These are phyloP conservation scores for Colletotrichum destructivum DNA, from an alignment of 2,329 filamentous ascomycete genomes.

Conservation along the genomic window DNA sequence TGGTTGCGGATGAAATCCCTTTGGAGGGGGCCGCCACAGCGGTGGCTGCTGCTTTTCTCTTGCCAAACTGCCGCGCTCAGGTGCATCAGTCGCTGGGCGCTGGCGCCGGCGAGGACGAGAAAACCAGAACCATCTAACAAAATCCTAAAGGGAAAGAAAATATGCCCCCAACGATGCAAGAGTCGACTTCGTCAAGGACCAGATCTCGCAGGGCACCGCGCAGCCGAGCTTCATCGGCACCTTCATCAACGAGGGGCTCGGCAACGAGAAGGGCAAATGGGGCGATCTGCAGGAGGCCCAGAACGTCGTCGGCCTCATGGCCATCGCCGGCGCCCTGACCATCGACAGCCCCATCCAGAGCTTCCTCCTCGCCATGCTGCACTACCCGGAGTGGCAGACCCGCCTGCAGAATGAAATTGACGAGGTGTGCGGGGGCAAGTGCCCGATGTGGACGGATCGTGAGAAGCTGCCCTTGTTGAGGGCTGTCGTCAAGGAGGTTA, in stretches of 20 bases:
- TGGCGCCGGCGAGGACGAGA: no score
- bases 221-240: constrained; percentile 59
- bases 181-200: constrained; percentile 54
- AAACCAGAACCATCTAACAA: no score
- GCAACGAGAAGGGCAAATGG: constrained; percentile 48
- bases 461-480: constrained; percentile 56
- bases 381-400: constrained; percentile 53
- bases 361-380: constrained; percentile 49
- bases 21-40: no score
- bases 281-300: constrained; percentile 56
- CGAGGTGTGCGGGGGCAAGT: constrained; percentile 54
- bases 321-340: constrained; percentile 58
- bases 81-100: no score
- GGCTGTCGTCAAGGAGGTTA: constrained; percentile 59
- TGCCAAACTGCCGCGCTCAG: no score
- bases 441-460: constrained; percentile 59
- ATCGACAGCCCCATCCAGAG: constrained; percentile 61
- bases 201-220: constrained; percentile 50
- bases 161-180: no score
- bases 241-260: constrained; percentile 54
- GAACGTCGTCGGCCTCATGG: constrained; percentile 64
- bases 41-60: no score
- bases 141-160: no score
- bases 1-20: no score
- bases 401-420: constrained; percentile 59